Evolutionary conservation across 192 early-diverging fungal species (phyloP).

Genomic region (Backusella australiensis): DNA sequence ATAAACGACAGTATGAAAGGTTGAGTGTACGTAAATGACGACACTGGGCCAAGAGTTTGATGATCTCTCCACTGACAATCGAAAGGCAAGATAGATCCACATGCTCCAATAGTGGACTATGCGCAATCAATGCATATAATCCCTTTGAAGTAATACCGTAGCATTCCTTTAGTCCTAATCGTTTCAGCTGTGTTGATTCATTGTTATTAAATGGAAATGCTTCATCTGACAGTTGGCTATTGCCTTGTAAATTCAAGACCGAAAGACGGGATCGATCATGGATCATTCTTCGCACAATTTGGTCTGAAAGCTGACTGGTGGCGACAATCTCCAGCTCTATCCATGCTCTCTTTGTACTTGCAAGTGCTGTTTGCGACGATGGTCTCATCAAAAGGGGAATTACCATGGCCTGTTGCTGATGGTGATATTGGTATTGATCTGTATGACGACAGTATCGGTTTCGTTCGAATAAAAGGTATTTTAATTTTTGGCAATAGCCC

Average conservation of each 20-base stretch:
- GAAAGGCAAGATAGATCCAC: constrained; percentile 8
- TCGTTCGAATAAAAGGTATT: constrained; percentile 14
- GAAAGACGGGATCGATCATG: not conserved
- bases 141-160: not conserved
- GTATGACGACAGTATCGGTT: not conserved
- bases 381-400: not conserved
- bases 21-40: not conserved
- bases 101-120: not conserved
- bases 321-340: not conserved
- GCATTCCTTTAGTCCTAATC: not conserved
- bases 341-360: not conserved
- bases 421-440: not conserved
- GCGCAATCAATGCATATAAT: not conserved
- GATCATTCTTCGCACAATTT: not conserved
- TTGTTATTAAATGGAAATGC: not conserved
- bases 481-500: not conserved
- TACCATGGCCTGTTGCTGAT: not conserved
- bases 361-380: not conserved
- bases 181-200: not conserved
- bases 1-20: constrained; percentile 7
- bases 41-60: not conserved
- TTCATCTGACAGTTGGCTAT: not conserved
- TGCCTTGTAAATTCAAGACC: not conserved
- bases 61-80: not conserved
- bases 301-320: not conserved